Percentiles rank a stretch among this genome's conserved stretches.
Evolutionary conservation across 169 alveolate species (phyloP).

Genomic region (Eimeria mitis): DNA sequence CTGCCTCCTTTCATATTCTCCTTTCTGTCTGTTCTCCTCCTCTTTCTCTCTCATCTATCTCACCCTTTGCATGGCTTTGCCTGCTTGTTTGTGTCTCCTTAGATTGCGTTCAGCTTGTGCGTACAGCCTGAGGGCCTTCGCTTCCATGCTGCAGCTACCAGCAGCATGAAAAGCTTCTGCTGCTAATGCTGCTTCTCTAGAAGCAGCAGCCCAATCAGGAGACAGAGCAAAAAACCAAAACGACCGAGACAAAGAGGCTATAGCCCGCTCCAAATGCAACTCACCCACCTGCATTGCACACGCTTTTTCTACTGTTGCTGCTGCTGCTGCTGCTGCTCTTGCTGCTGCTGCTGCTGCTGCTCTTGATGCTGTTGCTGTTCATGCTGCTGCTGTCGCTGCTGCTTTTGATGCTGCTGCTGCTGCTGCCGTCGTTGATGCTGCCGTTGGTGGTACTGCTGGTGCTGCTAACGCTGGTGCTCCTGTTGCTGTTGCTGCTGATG

Average conservation of each 20-base stretch:
- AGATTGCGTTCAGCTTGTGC: background rate
- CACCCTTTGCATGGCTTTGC: constrained; percentile 9
- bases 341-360: too few species aligned
- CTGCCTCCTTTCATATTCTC: too few species aligned
- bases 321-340: too few species aligned
- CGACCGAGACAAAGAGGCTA: constrained; percentile 2
- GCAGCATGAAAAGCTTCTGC: constrained; percentile 53
- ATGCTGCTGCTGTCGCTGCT: constrained; percentile 14
- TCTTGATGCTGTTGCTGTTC: too few species aligned
- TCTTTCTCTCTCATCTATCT: too few species aligned
- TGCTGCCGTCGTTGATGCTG: too few species aligned
- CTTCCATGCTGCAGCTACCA: background rate
- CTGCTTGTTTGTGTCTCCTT: background rate
- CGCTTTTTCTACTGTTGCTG: too few species aligned
- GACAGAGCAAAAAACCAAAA: constrained; percentile 22
- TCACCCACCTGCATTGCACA: constrained; percentile 36
- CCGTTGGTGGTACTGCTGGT: too few species aligned
- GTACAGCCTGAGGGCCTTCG: constrained; percentile 26
- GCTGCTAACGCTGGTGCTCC: too few species aligned
- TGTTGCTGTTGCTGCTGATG: too few species aligned
- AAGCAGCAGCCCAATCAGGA: constrained; percentile 9
- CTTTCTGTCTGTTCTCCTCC: too few species aligned
- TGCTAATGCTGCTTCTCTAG: constrained; percentile 22
- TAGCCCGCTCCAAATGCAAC: constrained; percentile 17
- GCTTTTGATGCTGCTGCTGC: too few species aligned